These are phyloP conservation scores for Annulohypoxylon moriforme DNA, from an alignment of 495 filamentous ascomycete species.

Conservation along the genomic window DNA sequence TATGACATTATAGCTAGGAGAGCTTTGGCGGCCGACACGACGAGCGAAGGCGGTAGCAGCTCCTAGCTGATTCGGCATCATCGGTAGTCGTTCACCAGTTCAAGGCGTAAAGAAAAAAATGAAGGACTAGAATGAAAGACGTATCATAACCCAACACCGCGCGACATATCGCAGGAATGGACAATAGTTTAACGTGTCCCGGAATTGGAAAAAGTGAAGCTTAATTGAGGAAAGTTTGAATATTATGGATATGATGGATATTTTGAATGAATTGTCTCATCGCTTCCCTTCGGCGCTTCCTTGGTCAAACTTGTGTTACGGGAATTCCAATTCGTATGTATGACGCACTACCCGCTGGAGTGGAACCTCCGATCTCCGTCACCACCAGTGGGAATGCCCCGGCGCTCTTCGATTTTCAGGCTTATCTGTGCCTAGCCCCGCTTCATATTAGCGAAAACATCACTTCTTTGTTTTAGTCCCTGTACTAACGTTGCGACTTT, in stretches of 20 bases:
- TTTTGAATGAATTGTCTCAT: constrained; percentile 12
- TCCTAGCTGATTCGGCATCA: constrained; percentile 37
- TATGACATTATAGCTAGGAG: constrained; percentile 29
- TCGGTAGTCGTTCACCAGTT: constrained; percentile 10
- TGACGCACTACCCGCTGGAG: constrained; percentile 38
- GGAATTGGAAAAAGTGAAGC: neutral
- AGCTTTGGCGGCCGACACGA: constrained; percentile 32
- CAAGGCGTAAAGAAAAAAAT: constrained; percentile 21
- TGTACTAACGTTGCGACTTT: constrained; percentile 5
- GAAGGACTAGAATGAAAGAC: constrained; percentile 25
- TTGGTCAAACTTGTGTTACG: constrained; percentile 33
- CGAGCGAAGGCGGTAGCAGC: constrained; percentile 32
- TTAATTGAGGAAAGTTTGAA: constrained; percentile 13
- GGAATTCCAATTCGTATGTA: constrained; percentile 29
- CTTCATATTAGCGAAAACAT: constrained; percentile 14
- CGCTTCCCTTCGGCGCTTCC: constrained; percentile 32
- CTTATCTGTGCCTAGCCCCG: constrained; percentile 16
- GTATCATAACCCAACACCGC: constrained; percentile 11
- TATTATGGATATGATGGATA: neutral
- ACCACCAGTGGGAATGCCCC: constrained; percentile 18
- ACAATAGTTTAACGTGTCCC: neutral
- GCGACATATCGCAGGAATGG: neutral
- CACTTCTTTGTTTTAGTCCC: constrained; percentile 6
- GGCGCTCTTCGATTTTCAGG: constrained; percentile 14
- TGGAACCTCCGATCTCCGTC: constrained; percentile 27